Conservation (phyloP, 371 early-diverging fungal genomes). For the Actinomortierella wolfii region DNA sequence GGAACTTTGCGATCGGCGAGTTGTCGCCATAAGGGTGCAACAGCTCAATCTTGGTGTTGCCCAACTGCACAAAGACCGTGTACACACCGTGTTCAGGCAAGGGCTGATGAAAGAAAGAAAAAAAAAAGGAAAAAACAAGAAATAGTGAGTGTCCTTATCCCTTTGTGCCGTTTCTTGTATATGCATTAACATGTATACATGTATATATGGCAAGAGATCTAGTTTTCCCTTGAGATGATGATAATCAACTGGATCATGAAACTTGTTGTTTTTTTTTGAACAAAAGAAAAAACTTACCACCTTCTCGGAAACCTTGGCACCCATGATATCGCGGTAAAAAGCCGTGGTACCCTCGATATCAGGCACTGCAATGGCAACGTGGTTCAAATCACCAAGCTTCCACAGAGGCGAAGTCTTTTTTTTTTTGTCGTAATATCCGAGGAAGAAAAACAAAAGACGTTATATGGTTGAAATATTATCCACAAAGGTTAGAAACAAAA, state of each 20-base stretch:
- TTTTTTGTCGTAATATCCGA: not conserved
- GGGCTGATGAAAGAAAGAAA: conserved; percentile 44
- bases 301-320: conserved; percentile 68
- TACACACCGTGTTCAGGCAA: conserved; percentile 83
- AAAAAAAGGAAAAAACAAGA: not conserved
- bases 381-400: conserved; percentile 74
- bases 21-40: conserved; percentile 74
- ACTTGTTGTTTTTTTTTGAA: not conserved
- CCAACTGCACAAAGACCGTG: conserved; percentile 81
- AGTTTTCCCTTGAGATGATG: too few relatives aligned
- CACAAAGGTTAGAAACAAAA: too few relatives aligned
- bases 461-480: too few relatives aligned
- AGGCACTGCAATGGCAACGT: conserved; percentile 82
- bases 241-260: too few relatives aligned
- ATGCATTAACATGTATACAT: too few relatives aligned
- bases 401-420: conserved; percentile 49
- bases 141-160: not conserved
- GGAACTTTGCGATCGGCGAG: conserved; percentile 75
- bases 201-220: too few relatives aligned
- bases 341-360: conserved; percentile 65
- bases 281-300: conserved; percentile 44
- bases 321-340: conserved; percentile 73
- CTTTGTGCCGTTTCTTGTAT: not conserved
- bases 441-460: too few relatives aligned
- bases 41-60: conserved; percentile 83